Percentiles rank a stretch among this genome's conserved stretches.
phyloP scores from a whole-genome alignment of 1,284 basidiomycete genomes.

The Sporisorium reilianum region DNA sequence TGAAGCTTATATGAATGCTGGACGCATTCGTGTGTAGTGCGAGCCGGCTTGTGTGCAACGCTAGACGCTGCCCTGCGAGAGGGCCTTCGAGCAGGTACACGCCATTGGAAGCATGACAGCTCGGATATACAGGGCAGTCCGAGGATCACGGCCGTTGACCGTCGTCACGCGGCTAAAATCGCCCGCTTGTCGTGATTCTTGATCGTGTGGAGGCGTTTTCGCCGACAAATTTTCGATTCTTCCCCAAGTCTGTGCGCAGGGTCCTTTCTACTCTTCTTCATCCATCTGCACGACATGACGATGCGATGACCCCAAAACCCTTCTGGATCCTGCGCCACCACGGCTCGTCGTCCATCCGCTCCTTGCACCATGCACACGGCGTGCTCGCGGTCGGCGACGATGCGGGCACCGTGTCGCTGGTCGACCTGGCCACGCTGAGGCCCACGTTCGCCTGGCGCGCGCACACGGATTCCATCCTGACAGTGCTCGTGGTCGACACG shows the following conservation, averaged over 20 bases:
- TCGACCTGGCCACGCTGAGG: conserved; percentile 79
- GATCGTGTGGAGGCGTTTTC: not conserved
- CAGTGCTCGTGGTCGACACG: conserved; percentile 79
- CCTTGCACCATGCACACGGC: conserved; percentile 78
- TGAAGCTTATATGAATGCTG: not conserved
- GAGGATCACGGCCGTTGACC: conserved; percentile 26
- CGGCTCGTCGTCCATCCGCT: conserved; percentile 73
- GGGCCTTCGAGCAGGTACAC: no score
- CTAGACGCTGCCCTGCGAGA: no score
- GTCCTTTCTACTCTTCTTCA: conserved; percentile 4
- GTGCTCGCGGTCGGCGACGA: conserved; percentile 84
- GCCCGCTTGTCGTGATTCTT: no score
- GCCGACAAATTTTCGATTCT: not conserved
- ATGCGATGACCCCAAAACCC: conserved; percentile 70
- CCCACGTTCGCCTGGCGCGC: conserved; percentile 80
- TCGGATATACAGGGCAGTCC: not conserved
- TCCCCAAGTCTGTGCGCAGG: conserved; percentile 10
- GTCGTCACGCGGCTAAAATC: not conserved
- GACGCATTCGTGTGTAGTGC: no score
- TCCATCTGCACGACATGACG: not conserved
- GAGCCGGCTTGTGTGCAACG: no score
- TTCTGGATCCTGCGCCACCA: conserved; percentile 82
- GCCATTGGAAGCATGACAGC: not conserved
- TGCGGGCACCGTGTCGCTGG: conserved; percentile 78
- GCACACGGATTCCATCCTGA: conserved; percentile 80